Evolutionary conservation across 345 rosid species (phyloP).

Genomic region (Nasturtium officinale): DNA sequence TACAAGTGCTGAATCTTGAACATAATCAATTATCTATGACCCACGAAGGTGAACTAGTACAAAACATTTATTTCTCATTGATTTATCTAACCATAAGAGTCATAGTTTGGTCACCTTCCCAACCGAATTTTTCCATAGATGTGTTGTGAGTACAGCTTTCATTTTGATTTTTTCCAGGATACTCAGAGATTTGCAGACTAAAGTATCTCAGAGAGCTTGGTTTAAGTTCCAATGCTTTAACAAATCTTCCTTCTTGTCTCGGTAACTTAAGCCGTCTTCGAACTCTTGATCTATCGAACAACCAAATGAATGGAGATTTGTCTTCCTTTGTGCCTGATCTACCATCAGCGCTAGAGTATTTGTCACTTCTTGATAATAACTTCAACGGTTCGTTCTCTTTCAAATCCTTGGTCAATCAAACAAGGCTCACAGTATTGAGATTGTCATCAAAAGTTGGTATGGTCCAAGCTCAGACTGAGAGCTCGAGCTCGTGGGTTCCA

Average conservation of each 20-base stretch:
- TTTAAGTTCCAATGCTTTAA: conserved; percentile 32
- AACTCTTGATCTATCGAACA: conserved; percentile 20
- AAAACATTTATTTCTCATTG: neutral
- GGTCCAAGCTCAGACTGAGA: conserved; percentile 15
- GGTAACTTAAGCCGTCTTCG: conserved; percentile 26
- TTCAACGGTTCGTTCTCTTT: conserved; percentile 21
- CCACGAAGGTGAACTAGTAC: conserved; percentile 19
- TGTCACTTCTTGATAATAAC: neutral
- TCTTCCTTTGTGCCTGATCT: conserved; percentile 8
- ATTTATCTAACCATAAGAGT: conserved; percentile 11
- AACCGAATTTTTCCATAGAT: neutral
- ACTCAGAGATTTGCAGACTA: conserved; percentile 30
- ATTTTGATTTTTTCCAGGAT: conserved; percentile 24
- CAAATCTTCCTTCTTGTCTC: conserved; percentile 25
- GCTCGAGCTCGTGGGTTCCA: conserved; percentile 28
- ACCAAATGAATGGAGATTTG: neutral
- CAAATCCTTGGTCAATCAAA: conserved; percentile 23
- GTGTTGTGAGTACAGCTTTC: neutral
- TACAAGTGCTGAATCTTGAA: conserved; percentile 34
- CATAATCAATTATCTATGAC: conserved; percentile 23
- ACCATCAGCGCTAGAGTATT: conserved; percentile 27
- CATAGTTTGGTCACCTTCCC: neutral
- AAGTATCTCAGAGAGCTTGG: conserved; percentile 34
- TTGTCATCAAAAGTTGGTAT: conserved; percentile 7
- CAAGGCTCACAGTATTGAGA: conserved; percentile 8